Percentiles rank a stretch among this genome's conserved stretches.
phyloP scores from a whole-genome alignment of 1,139 yeast genomes.

The Sugiyamaella grinbergsii region DNA sequence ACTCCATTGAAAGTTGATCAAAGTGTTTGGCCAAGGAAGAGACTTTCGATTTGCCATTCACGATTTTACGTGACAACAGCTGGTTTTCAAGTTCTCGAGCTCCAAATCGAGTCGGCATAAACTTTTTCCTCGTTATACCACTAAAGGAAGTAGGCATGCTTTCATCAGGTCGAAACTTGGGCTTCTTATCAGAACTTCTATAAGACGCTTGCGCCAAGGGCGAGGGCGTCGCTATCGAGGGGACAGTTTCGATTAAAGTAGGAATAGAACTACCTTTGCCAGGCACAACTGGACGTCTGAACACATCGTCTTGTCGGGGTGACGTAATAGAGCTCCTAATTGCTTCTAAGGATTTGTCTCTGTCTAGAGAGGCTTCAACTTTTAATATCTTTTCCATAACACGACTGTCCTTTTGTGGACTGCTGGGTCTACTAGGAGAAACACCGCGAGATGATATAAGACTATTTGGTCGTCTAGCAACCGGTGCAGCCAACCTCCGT shows the following conservation, averaged over 20 bases:
- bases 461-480: conserved; percentile 9
- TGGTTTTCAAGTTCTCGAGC: conserved; percentile 40
- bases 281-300: conserved; percentile 15
- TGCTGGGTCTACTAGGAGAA: conserved; percentile 4
- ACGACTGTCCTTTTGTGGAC: conserved; percentile 11
- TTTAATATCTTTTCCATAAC: conserved; percentile 11
- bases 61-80: conserved; percentile 26
- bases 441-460: conserved; percentile 6
- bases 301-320: conserved; percentile 14
- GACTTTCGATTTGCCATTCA: conserved; percentile 35
- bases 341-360: conserved; percentile 24
- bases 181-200: conserved; percentile 3
- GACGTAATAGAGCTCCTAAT: conserved; percentile 12
- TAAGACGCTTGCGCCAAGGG: conserved; percentile 1
- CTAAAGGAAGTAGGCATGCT: not conserved
- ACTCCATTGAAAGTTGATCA: conserved; percentile 80
- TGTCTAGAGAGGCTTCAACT: conserved; percentile 25
- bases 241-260: conserved; percentile 15
- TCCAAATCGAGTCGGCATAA: conserved; percentile 34
- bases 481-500: conserved; percentile 6
- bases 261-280: conserved; percentile 24
- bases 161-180: conserved; percentile 7
- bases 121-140: conserved; percentile 23
- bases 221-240: conserved; percentile 1
- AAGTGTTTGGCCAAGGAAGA: conserved; percentile 56